These are phyloP conservation scores for Podaxis sp. DNA, from an alignment of 768 basidiomycete genomes.

Conservation along the genomic window DNA sequence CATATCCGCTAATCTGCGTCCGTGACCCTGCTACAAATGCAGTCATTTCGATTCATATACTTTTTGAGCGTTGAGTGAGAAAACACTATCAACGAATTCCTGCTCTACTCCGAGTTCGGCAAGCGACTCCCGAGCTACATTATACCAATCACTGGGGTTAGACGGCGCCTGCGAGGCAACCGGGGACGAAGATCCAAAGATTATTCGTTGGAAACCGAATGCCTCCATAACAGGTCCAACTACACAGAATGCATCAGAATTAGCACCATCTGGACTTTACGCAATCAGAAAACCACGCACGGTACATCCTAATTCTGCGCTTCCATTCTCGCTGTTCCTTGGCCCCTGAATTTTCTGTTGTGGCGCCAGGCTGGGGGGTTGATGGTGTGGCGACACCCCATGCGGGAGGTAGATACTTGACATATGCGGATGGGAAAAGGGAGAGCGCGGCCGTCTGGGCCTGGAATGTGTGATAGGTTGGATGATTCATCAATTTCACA, in stretches of 20 bases:
- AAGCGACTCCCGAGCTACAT: constrained; percentile 74
- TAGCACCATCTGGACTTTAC: constrained; percentile 10
- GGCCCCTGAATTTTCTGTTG: constrained; percentile 36
- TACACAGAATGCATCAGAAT: constrained; percentile 28
- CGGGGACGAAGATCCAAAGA: constrained; percentile 79
- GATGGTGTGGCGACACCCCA: constrained; percentile 66
- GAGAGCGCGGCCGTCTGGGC: constrained; percentile 71
- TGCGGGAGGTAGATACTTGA: constrained; percentile 76
- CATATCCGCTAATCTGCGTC: not conserved
- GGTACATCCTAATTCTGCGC: constrained; percentile 80
- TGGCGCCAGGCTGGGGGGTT: constrained; percentile 37
- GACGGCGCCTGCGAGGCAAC: constrained; percentile 45
- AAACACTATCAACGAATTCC: constrained; percentile 73
- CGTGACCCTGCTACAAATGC: not conserved
- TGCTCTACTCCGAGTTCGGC: constrained; percentile 81
- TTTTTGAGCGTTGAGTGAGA: constrained; percentile 49
- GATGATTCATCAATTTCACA: constrained; percentile 78
- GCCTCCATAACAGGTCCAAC: constrained; percentile 84
- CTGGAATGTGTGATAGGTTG: constrained; percentile 72
- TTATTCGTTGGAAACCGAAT: constrained; percentile 80
- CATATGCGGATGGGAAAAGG: constrained; percentile 65
- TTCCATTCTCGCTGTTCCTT: constrained; percentile 67
- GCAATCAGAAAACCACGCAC: constrained; percentile 45
- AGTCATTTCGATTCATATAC: constrained; percentile 35
- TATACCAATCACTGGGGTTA: constrained; percentile 73